Base-by-base conservation (phyloP, 2,329 filamentous ascomycete genomes). In the Diaporthe vaccinii region DNA sequence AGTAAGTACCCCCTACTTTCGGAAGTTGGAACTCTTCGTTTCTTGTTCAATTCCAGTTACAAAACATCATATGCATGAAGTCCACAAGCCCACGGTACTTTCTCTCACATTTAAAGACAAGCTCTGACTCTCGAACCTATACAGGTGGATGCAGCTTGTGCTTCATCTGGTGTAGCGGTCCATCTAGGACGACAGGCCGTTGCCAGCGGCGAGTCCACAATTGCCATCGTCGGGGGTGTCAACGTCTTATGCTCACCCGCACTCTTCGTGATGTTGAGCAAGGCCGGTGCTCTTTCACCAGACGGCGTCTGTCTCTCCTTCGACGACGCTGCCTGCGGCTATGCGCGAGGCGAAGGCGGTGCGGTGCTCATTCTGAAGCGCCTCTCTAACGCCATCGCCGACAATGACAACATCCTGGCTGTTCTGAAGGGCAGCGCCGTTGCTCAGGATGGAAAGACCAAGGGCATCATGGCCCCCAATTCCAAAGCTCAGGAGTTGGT, bases 351-450 rank as follows among this genome's bases (percentile, higher is more conserved):
- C 10, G 72, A 74, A n/a, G 72, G 62, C 22, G 49, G 28, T 1
- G 62, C n/a, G 1, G 25, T 34, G 1, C 5, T 74, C 4, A 28
- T 74, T 2, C 12, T 74, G 6, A 70, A 71, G 39, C 73, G 51
- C 2, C 67, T 75, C 28, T 10, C 57, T 36, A 34, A 61, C 25
- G 74, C 74, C 5, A 49, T 75, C 20, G 36, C 25, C 15, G 74
- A 85, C 76, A 88, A 88, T 28, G 90, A 93, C 78, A 84, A 85
- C 3, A 88, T 90, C 75, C 83, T 86, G 51, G 87, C 87, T 14
- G 82, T 90, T 41, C 88, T 91, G 68, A 83, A 84, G 46, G 87
- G 84, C n/a, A 88, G 85, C 1, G 88, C 86, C 0, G 83, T 88
- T 3, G 81, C 88, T 53, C 85, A 87, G 9, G 82, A 83, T 20